Percentiles rank a stretch among this genome's conserved stretches.
These are phyloP conservation scores for Talaromyces amestolkiae DNA, from an alignment of 2,329 filamentous ascomycete genomes.

Conservation along the genomic window DNA sequence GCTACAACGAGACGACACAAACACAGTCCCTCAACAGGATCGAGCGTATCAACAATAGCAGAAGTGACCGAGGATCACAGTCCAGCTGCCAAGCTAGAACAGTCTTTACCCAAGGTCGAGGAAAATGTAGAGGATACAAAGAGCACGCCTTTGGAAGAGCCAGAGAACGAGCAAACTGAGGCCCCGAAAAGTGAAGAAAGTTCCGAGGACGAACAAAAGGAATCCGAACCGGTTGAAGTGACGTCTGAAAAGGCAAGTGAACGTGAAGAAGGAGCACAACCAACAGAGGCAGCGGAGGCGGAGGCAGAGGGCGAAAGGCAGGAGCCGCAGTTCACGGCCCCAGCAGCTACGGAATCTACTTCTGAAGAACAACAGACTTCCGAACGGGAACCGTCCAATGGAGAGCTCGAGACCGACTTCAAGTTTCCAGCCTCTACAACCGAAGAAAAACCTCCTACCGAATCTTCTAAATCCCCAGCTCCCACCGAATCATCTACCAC, in stretches of 20 bases:
- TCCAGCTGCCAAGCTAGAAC: neutral
- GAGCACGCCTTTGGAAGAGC: neutral
- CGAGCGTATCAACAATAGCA: constrained; percentile 74
- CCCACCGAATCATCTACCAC: constrained; percentile 2
- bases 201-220: neutral
- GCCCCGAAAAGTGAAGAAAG: neutral
- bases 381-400: constrained; percentile 2
- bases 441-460: constrained; percentile 2
- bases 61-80: constrained; percentile 76
- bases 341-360: neutral
- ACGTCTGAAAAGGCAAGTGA: neutral
- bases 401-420: neutral
- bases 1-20: constrained; percentile 81
- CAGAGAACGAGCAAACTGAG: neutral
- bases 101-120: constrained; percentile 15
- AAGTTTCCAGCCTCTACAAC: neutral
- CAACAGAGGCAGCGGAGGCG: neutral
- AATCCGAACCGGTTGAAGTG: neutral
- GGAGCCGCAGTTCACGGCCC: neutral
- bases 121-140: constrained; percentile 12
- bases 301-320: neutral
- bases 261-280: neutral
- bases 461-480: neutral
- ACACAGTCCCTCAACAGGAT: constrained; percentile 76
- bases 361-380: neutral